Evolutionary conservation across 164 flowering plant genomes (phyloP), one percentile per base, ranked within the genome.

Genomic region (Nymphaea thermarum): DNA sequence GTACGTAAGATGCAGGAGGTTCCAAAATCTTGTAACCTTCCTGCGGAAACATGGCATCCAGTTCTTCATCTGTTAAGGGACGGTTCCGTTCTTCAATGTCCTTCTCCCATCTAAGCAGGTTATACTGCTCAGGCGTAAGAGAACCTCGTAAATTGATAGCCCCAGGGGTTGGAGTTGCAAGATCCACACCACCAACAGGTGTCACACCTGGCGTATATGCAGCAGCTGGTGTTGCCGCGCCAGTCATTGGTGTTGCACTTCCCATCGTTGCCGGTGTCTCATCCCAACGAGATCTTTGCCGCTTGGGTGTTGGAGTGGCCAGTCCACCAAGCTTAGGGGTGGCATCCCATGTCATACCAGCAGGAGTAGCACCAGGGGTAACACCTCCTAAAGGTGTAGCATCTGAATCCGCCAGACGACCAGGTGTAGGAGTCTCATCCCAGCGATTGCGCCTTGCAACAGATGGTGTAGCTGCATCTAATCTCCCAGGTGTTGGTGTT

Each of bases 341-440:
- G 10, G 99, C 93, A 82, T 95, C 99, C 99, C 99, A 95, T 45
- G 98, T 83, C 89, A 90, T 88, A 3, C 99, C 99, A 55, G 97
- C 83, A 0, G 99, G 99, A 5, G 99, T 94, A 0, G 96, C 96
- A 3, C 99, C 98, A 14, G 98, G 97, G 17, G 98, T 91, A 5
- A 60, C 91, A 3, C 90, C 98, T 60, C 93, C 97, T 64, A 82
- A 87, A 0, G 98, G 99, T 3, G 99, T 91, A 0, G 93, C 91
- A 79, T 94, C 99, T 0, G 93, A 77, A 79, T 94, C 98, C 55
- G 81, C 91, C 62, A 91, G 44, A 2, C 99, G 76, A 0, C 99
- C 99, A 8, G 98, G 99, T 0, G 99, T 94, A 0, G 99, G 99
- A 0, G 99, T 94, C 83, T 94, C 99, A 74, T 94, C 99, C 99